A percentile compares a stretch with the other conserved stretches of the same genome.
These are phyloP conservation scores for Aspergillus heteromorphus DNA, from an alignment of 495 filamentous ascomycete species.

Conservation along the genomic window DNA sequence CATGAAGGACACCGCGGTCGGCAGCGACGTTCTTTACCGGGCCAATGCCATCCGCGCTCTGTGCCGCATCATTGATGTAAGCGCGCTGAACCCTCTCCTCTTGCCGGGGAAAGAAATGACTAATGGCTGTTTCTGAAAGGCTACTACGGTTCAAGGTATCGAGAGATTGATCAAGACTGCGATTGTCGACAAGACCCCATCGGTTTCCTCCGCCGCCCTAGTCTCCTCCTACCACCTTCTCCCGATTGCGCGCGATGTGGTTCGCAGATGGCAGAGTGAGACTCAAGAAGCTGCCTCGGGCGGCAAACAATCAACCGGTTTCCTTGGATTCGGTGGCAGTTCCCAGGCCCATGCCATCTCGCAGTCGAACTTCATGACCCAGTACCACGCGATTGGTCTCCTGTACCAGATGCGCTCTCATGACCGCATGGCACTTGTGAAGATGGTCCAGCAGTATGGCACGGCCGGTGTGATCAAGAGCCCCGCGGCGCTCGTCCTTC, in stretches of 20 bases:
- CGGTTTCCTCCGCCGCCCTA: slow-evolving; percentile 92
- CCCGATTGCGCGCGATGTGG: slow-evolving; percentile 90
- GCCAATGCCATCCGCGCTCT: slow-evolving; percentile 96
- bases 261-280: slow-evolving; percentile 97
- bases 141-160: slow-evolving; percentile 95
- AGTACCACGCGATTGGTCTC: slow-evolving; percentile 97
- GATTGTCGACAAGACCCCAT: slow-evolving; percentile 98
- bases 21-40: slow-evolving; percentile 90
- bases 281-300: slow-evolving; percentile 94
- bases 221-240: slow-evolving; percentile 98
- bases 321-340: slow-evolving; percentile 82
- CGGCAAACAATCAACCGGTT: slow-evolving; percentile 79
- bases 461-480: slow-evolving; percentile 89
- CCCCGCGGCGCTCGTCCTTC: slow-evolving; percentile 83
- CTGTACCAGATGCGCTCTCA: slow-evolving; percentile 97
- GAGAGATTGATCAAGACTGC: slow-evolving; percentile 98
- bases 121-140: slow-evolving; percentile 43
- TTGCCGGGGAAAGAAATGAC: not conserved
- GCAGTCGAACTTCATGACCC: slow-evolving; percentile 85
- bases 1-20: slow-evolving; percentile 98
- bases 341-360: slow-evolving; percentile 57
- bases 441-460: slow-evolving; percentile 99
- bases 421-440: slow-evolving; percentile 97
- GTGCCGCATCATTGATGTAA: slow-evolving; percentile 95
- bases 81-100: slow-evolving; percentile 13